phyloP scores from a whole-genome alignment of 108 stramenopile genomes.

The Skeletonema marinoi region DNA sequence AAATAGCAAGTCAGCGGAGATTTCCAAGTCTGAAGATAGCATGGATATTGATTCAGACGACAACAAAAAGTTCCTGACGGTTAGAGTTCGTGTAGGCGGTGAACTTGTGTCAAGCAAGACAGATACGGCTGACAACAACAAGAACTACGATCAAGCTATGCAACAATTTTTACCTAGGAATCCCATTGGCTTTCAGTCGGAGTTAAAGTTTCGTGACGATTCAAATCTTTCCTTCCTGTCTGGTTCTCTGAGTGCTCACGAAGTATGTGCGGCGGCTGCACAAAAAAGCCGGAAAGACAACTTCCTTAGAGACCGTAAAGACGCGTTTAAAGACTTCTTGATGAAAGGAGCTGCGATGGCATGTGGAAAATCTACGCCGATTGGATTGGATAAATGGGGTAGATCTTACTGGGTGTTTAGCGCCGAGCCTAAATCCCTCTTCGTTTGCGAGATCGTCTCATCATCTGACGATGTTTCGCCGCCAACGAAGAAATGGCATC shows the following conservation, averaged over 20 bases:
- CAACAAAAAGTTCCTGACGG: constrained; percentile 44
- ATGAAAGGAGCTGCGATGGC: constrained; percentile 62
- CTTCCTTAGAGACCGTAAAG: constrained; percentile 53
- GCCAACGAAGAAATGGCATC: constrained; percentile 50
- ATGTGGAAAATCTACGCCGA: constrained; percentile 78
- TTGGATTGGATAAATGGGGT: constrained; percentile 67
- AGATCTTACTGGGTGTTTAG: constrained; percentile 82
- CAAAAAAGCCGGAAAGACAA: constrained; percentile 74
- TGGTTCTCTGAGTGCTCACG: constrained; percentile 84
- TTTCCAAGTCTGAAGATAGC: neutral
- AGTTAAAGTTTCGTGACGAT: constrained; percentile 63
- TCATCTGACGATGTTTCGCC: neutral
- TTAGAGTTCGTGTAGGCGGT: constrained; percentile 73
- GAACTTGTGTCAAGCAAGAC: constrained; percentile 60
- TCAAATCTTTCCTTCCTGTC: constrained; percentile 66
- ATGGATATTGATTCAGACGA: neutral
- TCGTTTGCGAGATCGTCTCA: constrained; percentile 50
- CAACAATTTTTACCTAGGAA: constrained; percentile 76
- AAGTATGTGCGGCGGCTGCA: constrained; percentile 81
- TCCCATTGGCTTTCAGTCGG: constrained; percentile 67
- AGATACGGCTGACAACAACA: constrained; percentile 33
- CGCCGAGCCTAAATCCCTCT: constrained; percentile 61
- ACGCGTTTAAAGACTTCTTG: constrained; percentile 39
- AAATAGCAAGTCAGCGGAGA: neutral
- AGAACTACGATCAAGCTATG: constrained; percentile 64